Conservation (phyloP, 768 basidiomycete species). For the Boletellus emodensis region DNA sequence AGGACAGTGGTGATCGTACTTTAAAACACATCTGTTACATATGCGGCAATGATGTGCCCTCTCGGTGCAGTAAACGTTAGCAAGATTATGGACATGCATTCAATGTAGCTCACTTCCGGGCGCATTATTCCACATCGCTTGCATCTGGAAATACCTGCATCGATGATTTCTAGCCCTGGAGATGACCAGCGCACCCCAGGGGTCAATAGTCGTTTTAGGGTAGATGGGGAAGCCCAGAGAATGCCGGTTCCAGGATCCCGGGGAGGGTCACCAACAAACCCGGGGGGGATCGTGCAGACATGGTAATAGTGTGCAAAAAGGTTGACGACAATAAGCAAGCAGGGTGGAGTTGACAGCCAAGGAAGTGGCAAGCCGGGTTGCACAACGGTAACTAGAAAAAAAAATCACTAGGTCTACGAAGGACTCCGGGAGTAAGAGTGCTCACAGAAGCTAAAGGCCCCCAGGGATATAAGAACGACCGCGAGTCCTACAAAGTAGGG, state of each 20-base stretch:
- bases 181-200: constrained; percentile 50
- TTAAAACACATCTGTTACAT: constrained; percentile 85
- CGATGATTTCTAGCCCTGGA: constrained; percentile 44
- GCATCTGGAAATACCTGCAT: constrained; percentile 57
- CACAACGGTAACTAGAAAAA: constrained; percentile 70
- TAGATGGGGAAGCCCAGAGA: constrained; percentile 52
- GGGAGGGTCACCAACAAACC: constrained; percentile 65
- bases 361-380: constrained; percentile 59
- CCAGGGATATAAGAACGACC: constrained; percentile 61
- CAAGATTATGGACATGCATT: not conserved
- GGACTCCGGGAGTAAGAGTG: constrained; percentile 12
- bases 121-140: constrained; percentile 62
- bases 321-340: constrained; percentile 74
- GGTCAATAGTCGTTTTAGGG: constrained; percentile 14
- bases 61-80: constrained; percentile 39
- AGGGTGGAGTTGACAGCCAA: constrained; percentile 60
- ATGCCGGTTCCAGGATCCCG: constrained; percentile 37
- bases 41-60: constrained; percentile 91
- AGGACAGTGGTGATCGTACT: constrained; percentile 90
- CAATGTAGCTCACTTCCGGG: constrained; percentile 63
- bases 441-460: constrained; percentile 79
- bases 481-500: constrained; percentile 88
- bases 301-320: constrained; percentile 81
- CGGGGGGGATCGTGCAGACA: constrained; percentile 75
- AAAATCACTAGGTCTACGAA: not conserved